Base-by-base conservation (phyloP, 2,329 filamentous ascomycete genomes). In the Sordariomycetes sp. region DNA sequence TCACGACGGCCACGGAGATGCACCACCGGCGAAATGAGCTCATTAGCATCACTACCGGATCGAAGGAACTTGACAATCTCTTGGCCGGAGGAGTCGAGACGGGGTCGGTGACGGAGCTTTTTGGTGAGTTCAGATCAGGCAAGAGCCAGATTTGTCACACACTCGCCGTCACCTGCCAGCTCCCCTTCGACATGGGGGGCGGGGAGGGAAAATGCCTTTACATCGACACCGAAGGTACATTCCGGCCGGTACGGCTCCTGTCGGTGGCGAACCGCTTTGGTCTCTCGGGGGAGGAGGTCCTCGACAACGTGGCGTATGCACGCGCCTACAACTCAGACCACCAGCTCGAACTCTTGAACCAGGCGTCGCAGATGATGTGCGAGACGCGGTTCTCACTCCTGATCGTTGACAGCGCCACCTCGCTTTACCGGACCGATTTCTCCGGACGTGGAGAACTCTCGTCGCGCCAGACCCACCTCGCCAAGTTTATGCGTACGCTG, bases 71-170 rank as follows among this genome's bases (percentile, higher is more conserved):
- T 10, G 94, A 99, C 68, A 97, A 94, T 15, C 77, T 99, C 24
- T 81, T 99, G 17, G 94, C 92, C 34, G 94, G 94, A 64, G 94
- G 94, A 59, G 82, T 99, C 55, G 95, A 99, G 72, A 99, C 94
- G 0, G 95, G 95, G 52, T 97, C 91, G 10, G 95, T 99, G 57
- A 99, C 95, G 0, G 95, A 99, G 72, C 86, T 99, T 3, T 99
- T 99, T 67, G 94, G 94, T 67, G 94, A 99, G 70, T 99, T 99
- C 68, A 82, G 94, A 65, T 99, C 94, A 0, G 95, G 94, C 70
- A 99, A 99, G 74, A 96, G 90, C 75, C 94, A 99, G 71, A 92
- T 99, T 59, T 99, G 94, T 65, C 95, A 99, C 69, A 99, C 94
- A 0, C 78, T 99, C n/a, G 94, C 95, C 0, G 94, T 99, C 34